Conservation (phyloP, 2,329 filamentous ascomycete species). For the Verticillium klebahnii region DNA sequence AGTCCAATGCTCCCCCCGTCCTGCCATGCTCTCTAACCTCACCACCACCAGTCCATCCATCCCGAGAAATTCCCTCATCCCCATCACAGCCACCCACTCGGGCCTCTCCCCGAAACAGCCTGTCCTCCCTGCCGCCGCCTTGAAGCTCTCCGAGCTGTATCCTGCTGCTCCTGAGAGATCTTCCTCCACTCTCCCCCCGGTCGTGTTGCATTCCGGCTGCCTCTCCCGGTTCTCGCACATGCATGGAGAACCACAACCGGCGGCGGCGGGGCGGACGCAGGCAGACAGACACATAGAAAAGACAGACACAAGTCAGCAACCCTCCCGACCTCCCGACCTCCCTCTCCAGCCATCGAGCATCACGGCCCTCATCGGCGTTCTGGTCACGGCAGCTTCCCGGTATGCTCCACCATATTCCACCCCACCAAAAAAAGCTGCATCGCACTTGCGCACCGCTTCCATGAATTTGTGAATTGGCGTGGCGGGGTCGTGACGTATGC, state of each 20-base stretch:
- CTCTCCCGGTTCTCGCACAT: neutral
- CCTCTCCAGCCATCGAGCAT: neutral
- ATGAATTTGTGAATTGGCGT: neutral
- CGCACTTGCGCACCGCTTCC: neutral
- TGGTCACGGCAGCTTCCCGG: neutral
- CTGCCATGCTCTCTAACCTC: neutral
- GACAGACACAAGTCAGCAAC: neutral
- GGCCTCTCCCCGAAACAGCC: constrained; percentile 9
- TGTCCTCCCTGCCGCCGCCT: neutral
- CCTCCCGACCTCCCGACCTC: neutral
- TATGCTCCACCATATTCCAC: neutral
- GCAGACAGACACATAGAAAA: no score
- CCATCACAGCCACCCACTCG: constrained; percentile 6
- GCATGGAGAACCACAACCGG: neutral
- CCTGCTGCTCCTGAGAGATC: neutral
- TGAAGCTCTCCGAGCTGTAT: neutral
- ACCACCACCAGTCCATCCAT: neutral
- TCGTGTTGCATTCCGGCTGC: neutral
- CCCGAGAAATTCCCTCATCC: constrained; percentile 13
- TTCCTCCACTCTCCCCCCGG: neutral
- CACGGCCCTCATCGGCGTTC: neutral
- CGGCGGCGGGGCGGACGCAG: neutral
- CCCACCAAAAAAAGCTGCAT: neutral
- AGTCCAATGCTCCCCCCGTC: neutral
- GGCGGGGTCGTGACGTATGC: constrained; percentile 10